Conservation (phyloP, 345 rosid genomes). For the Noccaea caerulescens region DNA sequence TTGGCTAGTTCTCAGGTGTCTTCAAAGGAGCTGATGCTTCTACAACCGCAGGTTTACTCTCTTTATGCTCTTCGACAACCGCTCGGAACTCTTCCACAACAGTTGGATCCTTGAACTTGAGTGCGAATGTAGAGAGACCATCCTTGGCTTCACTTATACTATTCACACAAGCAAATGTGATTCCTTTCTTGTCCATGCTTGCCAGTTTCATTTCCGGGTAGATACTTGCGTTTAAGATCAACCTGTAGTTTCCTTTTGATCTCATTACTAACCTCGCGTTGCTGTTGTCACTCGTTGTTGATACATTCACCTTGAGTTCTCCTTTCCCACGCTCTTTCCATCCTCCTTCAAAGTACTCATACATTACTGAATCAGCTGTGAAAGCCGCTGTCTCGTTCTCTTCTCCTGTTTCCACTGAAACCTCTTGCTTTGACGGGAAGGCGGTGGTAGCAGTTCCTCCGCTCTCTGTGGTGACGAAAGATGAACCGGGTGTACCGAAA, state of each 20-base stretch:
- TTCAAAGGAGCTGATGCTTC: slow-evolving; percentile 49
- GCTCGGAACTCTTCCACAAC: slow-evolving; percentile 66
- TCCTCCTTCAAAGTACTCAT: slow-evolving; percentile 68
- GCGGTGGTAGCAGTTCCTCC: slow-evolving; percentile 41
- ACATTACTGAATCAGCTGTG: slow-evolving; percentile 74
- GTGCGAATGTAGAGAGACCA: slow-evolving; percentile 73
- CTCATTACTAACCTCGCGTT: slow-evolving; percentile 86
- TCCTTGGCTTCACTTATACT: slow-evolving; percentile 60
- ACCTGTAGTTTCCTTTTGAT: slow-evolving; percentile 80
- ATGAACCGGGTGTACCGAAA: slow-evolving; percentile 48
- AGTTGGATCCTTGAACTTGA: slow-evolving; percentile 78
- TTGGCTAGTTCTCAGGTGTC: slow-evolving; percentile 85
- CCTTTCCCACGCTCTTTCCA: slow-evolving; percentile 99
- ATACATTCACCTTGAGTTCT: slow-evolving; percentile 79
- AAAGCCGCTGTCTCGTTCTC: slow-evolving; percentile 75
- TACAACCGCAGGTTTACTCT: slow-evolving; percentile 35
- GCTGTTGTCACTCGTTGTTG: slow-evolving; percentile 48
- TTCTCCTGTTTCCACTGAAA: slow-evolving; percentile 88
- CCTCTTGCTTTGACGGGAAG: slow-evolving; percentile 75
- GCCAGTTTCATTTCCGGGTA: slow-evolving; percentile 91
- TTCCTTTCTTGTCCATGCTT: slow-evolving; percentile 84
- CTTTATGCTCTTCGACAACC: slow-evolving; percentile 58
- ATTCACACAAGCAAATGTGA: slow-evolving; percentile 88
- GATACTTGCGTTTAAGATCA: slow-evolving; percentile 84
- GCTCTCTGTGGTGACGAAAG: slow-evolving; percentile 53